Base-by-base conservation (phyloP, 1,284 basidiomycete species). In the Ganoderma leucocontextum region DNA sequence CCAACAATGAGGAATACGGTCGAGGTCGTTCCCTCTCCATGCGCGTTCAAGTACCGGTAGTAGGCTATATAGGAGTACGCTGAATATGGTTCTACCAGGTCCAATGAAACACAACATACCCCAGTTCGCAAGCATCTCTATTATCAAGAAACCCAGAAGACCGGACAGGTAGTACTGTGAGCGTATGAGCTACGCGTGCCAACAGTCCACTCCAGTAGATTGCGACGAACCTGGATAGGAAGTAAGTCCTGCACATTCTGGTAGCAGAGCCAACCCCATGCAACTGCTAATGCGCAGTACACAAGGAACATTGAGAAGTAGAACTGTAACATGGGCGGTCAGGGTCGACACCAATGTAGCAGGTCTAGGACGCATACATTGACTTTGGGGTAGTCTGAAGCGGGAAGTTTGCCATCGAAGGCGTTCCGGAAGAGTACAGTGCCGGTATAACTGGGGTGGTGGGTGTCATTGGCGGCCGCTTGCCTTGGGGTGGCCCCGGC, bases 321-420 rank as follows among this genome's bases (percentile, higher is more conserved):
- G 81, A 99, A 98, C 95, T 97, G 71, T 8, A 17, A 59, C 12
- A 7, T 17, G 10, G 8, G 59, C 62, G 19, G 33, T 44, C n/a
- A 49, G n/a, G 13, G 22, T 49, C 62, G 65, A 57, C 41, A 7
- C 10, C 6, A 15, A 35, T 7, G 0, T 29, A 29, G n/a, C 17
- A 10, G 66, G 33, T 22, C 47, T 44, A 47, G n/a, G 64, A 53
- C 9, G 19, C 93, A 78, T 79, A 97, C 95, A 71, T 89, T 92
- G 76, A 99, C 94, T 88, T 99, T 99, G n/a, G 97, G 97, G 79
- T 98, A 98, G 79, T 99, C 97, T 2, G 94, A 89, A 4, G 97
- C 96, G 4, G 97, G 89, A 22, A 99, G 85, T 78, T 95, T 89
- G 44, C 97, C 97, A 47, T 93, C 82, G 78, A 99, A 99, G 2